Conservation (phyloP, 805 yeast genomes). For the Alloascoidea africana region DNA sequence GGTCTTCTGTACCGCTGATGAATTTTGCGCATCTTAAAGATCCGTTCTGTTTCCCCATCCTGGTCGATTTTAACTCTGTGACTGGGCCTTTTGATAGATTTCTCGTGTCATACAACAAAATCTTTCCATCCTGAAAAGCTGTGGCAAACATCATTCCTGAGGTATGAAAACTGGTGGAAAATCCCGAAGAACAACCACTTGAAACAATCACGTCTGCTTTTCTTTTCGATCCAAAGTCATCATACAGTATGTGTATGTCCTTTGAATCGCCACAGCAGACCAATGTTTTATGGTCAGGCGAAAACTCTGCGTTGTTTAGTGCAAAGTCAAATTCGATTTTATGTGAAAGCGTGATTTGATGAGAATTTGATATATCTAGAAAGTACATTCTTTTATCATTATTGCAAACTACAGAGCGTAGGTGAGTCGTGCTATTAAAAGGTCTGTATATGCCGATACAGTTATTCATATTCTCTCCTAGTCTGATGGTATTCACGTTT, state of each 20-base stretch:
- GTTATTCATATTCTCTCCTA: constrained; percentile 64
- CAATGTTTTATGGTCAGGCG: neutral
- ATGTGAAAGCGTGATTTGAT: neutral
- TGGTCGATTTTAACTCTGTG: constrained; percentile 23
- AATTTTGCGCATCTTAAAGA: constrained; percentile 56
- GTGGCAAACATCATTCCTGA: constrained; percentile 63
- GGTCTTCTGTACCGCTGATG: constrained; percentile 55
- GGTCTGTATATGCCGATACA: constrained; percentile 27
- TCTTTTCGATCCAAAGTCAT: neutral
- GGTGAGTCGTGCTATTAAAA: constrained; percentile 27
- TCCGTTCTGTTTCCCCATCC: constrained; percentile 31
- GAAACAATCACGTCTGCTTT: neutral
- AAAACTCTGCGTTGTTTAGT: neutral
- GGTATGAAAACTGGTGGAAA: constrained; percentile 67
- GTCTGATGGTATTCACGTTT: constrained; percentile 27
- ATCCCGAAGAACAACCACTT: constrained; percentile 29
- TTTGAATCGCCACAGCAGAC: constrained; percentile 1
- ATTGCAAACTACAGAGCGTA: constrained; percentile 47
- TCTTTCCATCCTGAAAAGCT: constrained; percentile 76
- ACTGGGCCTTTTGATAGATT: constrained; percentile 33
- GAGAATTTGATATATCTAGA: neutral
- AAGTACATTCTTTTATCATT: constrained; percentile 32
- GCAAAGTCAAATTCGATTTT: neutral
- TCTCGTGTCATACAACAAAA: constrained; percentile 65
- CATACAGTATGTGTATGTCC: neutral